Conservation (phyloP, 768 basidiomycete species). For the Podaxis mareebaensis region DNA sequence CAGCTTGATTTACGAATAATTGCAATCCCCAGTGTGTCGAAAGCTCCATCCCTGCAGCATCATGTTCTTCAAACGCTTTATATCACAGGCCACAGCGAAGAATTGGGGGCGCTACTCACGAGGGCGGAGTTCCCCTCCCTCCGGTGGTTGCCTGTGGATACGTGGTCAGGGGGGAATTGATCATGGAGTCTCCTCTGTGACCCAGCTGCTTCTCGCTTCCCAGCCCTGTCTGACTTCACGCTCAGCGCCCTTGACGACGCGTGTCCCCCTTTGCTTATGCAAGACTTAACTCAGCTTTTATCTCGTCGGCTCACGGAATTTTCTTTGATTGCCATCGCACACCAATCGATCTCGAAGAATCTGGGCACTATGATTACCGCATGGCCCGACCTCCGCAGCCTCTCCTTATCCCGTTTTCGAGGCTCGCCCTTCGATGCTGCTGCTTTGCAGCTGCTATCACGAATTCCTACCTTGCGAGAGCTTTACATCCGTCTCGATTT, state of each 20-base stretch:
- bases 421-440: no score
- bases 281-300: background rate
- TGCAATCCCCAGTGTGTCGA: background rate
- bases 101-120: background rate
- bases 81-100: background rate
- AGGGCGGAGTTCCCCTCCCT: no score
- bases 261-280: background rate
- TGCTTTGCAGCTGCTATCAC: no score
- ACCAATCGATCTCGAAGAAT: background rate
- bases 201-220: no score
- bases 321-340: background rate
- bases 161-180: no score
- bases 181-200: no score
- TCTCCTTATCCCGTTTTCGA: background rate
- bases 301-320: background rate
- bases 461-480: no score
- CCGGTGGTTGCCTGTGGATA: no score
- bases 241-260: constrained; percentile 30
- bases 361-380: background rate
- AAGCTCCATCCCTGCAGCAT: background rate
- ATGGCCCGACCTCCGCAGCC: background rate
- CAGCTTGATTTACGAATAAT: background rate
- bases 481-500: no score
- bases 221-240: no score
- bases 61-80: background rate